Evolutionary conservation across 257 asterid genomes (phyloP), one percentile per base, ranked within the genome.

Genomic region (Gentiana straminea): DNA sequence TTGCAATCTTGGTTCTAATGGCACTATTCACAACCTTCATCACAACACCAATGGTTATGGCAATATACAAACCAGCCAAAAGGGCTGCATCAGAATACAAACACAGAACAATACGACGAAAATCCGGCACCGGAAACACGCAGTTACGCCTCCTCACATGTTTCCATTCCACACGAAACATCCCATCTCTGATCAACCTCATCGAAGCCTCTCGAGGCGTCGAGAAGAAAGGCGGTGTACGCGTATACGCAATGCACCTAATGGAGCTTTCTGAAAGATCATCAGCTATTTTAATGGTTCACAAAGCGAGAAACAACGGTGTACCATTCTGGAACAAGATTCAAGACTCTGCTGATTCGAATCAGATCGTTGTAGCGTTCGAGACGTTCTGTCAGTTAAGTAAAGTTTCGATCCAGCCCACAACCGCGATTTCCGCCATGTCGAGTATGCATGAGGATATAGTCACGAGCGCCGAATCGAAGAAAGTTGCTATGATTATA

Each of bases 1-100:
- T 77, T 41, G 84, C 87, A 9, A 80, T 80, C 65, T 74, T 80
- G 81, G 87, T 80, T 41, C 54, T 80, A 58, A 80, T 80, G 87
- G 84, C 87, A 54, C 72, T 80, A 54, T 74, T 80, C 75, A 80
- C 87, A 12, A 80, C 87, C 8, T 80, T 80, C 52, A 74, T 77
- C 56, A 80, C 87, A 5, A 80, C 87, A 0, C 87, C 87, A n/a
- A 35, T 67, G 13, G 87, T 80, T 7, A 46, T 72, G 58, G 75
- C 80, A 10, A 79, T 74, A 9, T 80, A 80, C 64, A 80, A 76
- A 52, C 86, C 86, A 2, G 83, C 81, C 35, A 73, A 69, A 66
- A 55, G 58, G 37, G 55, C 73, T 32, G 49, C 49, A 3, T 37
- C 49, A 7, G 57, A 53, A 12, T 77, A 77, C 71, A 70, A 74